These are phyloP conservation scores for Wickerhamiella lipophila DNA, from an alignment of 805 yeast species.

Conservation along the genomic window DNA sequence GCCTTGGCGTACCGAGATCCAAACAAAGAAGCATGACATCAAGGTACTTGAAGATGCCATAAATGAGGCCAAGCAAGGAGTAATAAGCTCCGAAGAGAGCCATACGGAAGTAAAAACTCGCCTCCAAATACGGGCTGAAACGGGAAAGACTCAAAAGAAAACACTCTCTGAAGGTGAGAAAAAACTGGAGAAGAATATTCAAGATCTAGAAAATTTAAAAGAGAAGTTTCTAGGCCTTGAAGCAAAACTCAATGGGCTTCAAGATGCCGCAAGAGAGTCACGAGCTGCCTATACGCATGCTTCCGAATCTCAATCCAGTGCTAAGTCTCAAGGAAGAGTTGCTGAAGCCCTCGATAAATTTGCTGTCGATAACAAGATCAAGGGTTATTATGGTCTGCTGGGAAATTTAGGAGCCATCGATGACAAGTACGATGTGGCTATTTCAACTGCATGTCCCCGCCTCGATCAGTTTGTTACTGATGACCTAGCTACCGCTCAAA, in stretches of 20 bases:
- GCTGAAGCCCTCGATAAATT: conserved; percentile 56
- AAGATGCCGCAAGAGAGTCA: conserved; percentile 26
- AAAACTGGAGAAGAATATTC: conserved; percentile 37
- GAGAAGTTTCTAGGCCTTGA: not conserved
- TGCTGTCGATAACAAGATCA: conserved; percentile 66
- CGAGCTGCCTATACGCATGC: conserved; percentile 45
- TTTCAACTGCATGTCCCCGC: conserved; percentile 88
- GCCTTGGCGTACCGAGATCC: conserved; percentile 69
- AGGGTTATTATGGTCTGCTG: conserved; percentile 77
- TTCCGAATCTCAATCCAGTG: conserved; percentile 39
- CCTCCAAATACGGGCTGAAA: conserved; percentile 33
- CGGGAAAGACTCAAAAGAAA: conserved; percentile 27
- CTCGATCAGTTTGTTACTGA: conserved; percentile 91
- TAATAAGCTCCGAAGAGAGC: conserved; percentile 35
- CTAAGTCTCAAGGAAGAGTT: conserved; percentile 62
- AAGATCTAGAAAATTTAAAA: not conserved
- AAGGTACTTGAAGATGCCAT: conserved; percentile 56
- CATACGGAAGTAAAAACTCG: conserved; percentile 38
- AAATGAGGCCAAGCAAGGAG: conserved; percentile 39
- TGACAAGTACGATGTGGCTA: conserved; percentile 78
- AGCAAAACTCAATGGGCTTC: not conserved
- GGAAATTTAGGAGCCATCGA: conserved; percentile 92
- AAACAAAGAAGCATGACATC: conserved; percentile 49
- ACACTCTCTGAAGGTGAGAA: conserved; percentile 35
- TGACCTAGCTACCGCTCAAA: conserved; percentile 54